Evolutionary conservation across 352 stramenopile species (phyloP).

Genomic region (Phytophthora pluvialis): DNA sequence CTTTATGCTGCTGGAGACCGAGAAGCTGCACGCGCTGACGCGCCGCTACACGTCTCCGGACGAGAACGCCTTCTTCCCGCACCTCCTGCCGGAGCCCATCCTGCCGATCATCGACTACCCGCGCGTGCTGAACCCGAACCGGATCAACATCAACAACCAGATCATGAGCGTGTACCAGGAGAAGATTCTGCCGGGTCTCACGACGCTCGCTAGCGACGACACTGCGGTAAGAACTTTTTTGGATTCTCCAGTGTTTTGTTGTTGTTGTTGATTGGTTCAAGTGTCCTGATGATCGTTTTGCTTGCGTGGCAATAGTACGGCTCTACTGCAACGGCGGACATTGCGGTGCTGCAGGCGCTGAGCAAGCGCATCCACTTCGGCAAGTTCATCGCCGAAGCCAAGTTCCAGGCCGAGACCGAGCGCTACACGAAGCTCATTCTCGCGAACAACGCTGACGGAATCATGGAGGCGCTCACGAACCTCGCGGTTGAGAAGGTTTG

Average conservation of each 20-base stretch:
- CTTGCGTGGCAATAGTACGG: constrained; percentile 56
- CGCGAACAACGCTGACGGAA: constrained; percentile 93
- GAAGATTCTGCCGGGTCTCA: constrained; percentile 94
- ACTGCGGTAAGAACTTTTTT: constrained; percentile 52
- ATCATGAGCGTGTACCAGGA: constrained; percentile 97
- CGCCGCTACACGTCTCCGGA: constrained; percentile 98
- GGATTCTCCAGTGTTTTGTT: no score
- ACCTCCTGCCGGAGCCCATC: constrained; percentile 91
- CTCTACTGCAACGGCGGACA: constrained; percentile 88
- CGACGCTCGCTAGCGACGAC: constrained; percentile 88
- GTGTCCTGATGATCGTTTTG: not conserved
- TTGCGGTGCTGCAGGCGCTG: constrained; percentile 95
- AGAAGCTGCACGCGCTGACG: constrained; percentile 94
- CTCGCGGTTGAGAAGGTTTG: constrained; percentile 90
- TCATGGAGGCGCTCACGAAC: constrained; percentile 97
- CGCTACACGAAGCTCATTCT: constrained; percentile 94
- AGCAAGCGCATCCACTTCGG: constrained; percentile 98
- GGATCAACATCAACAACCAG: constrained; percentile 98
- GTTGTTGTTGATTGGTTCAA: no score
- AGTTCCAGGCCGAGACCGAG: constrained; percentile 94
- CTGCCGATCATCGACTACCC: constrained; percentile 94
- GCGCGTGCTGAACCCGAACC: constrained; percentile 92
- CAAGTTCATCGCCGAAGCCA: constrained; percentile 98
- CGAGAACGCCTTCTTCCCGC: constrained; percentile 98
- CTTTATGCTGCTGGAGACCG: constrained; percentile 98